phyloP scores from a whole-genome alignment of 1,139 yeast species.

The Scheffersomyces parashehatae region DNA sequence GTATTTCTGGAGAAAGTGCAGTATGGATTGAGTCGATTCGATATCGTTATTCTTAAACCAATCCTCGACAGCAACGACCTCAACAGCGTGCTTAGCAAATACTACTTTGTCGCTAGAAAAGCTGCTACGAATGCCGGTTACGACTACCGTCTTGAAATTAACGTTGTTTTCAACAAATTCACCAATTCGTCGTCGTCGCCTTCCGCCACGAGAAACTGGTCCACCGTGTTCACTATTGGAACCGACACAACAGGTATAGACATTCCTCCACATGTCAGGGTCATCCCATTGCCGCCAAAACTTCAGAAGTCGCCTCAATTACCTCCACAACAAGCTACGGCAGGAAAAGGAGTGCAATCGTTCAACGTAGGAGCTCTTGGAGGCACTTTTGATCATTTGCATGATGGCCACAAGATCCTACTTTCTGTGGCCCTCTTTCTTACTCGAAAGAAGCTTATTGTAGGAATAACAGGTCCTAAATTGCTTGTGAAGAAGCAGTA shows the following conservation, averaged over 20 bases:
- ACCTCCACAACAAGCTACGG: too few relatives aligned
- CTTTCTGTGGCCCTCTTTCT: slow-evolving; percentile 72
- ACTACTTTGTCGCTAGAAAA: slow-evolving; percentile 28
- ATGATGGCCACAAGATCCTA: slow-evolving; percentile 90
- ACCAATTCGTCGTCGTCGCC: neutral
- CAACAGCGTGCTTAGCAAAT: slow-evolving; percentile 25
- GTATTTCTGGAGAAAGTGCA: slow-evolving; percentile 11
- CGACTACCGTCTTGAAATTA: slow-evolving; percentile 31
- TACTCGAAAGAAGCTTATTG: slow-evolving; percentile 54
- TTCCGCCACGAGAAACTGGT: slow-evolving; percentile 4
- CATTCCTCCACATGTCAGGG: neutral
- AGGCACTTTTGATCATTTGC: slow-evolving; percentile 96
- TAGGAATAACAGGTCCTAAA: slow-evolving; percentile 85
- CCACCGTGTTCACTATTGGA: slow-evolving; percentile 1
- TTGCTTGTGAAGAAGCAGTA: slow-evolving; percentile 74
- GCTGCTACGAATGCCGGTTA: slow-evolving; percentile 20
- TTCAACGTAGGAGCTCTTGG: slow-evolving; percentile 62
- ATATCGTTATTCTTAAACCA: slow-evolving; percentile 21
- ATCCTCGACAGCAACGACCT: slow-evolving; percentile 23
- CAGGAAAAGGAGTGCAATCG: neutral
- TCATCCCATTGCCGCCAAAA: too few relatives aligned
- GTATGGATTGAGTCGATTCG: slow-evolving; percentile 15
- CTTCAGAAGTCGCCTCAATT: too few relatives aligned
- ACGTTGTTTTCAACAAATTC: slow-evolving; percentile 29
- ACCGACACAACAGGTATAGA: neutral